Evolutionary conservation across 2,329 filamentous ascomycete genomes (phyloP).

Genomic region (Penicillium sp.): DNA sequence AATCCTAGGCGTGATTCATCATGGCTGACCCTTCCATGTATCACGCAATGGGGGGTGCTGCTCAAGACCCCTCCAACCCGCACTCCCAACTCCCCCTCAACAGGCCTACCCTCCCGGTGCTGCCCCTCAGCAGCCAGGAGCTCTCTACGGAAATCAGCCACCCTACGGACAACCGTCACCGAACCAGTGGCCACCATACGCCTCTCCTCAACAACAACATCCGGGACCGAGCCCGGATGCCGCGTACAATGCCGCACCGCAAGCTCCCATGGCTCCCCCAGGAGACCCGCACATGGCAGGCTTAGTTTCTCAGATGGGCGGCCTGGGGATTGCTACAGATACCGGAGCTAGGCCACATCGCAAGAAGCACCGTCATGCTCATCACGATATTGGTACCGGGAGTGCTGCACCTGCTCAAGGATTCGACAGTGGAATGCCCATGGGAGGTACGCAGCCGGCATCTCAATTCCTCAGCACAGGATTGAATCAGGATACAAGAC

Average conservation of each 20-base stretch:
- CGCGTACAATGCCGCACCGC: conserved; percentile 24
- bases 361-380: conserved; percentile 93
- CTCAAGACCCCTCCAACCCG: conserved; percentile 53
- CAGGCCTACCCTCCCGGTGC: conserved; percentile 43
- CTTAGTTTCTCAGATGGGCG: conserved; percentile 65
- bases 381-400: conserved; percentile 69
- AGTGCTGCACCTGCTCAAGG: conserved; percentile 55
- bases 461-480: conserved; percentile 58
- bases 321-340: conserved; percentile 61
- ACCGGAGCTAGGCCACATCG: conserved; percentile 50
- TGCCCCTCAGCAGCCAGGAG: conserved; percentile 37
- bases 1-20: conserved; percentile 28
- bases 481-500: conserved; percentile 36
- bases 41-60: conserved; percentile 37
- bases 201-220: conserved; percentile 25
- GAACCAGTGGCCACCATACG: conserved; percentile 31
- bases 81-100: conserved; percentile 49
- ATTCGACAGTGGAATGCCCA: conserved; percentile 66
- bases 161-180: conserved; percentile 33
- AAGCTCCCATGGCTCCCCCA: conserved; percentile 18
- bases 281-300: conserved; percentile 36
- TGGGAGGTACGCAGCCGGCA: conserved; percentile 51
- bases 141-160: conserved; percentile 28
- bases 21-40: conserved; percentile 44
- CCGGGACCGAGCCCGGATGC: conserved; percentile 23